Base-by-base conservation (phyloP, 1,139 yeast genomes). In the Scheffersomyces illinoinensis region DNA sequence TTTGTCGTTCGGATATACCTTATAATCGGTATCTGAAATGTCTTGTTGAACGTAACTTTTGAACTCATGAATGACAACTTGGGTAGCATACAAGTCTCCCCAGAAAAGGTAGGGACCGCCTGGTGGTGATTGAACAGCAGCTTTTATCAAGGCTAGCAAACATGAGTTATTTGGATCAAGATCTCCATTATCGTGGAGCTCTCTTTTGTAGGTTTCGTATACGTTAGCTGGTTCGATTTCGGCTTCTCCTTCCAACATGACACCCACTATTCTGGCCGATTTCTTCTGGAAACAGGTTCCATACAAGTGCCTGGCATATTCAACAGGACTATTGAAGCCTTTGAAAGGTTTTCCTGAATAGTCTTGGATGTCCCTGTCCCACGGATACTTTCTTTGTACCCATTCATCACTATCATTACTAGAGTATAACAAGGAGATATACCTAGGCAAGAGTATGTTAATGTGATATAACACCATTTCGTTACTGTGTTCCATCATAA, bases 51-150 rank as follows among this genome's bases (percentile, higher is more conserved):
- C 75, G 54, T 74, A 59, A 23, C 62, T 69, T 59, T 83, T 81
- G 70, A 88, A 85, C 67, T 88, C 91, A 52, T 77, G 81, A 6
- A 87, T 79, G 0, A 90, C 88, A 18, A 87, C 76, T 62, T 88
- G 91, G 0, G 89, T 78, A 0, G 93, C 90, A 59, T 73, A 82
- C 47, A 82, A 61, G 1, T 75, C 75, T 4, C 76, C 84, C 90
- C 90, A 86, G 3, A 66, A 53, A 18, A 72, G 61, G 5, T 70
- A 64, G 1, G 67, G 60, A 3, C 66, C 65, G 1, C 65, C 58
- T 8, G 61, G 57, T 0, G 64, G 62, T 5, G 64, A 60, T 23
- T 65, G 62, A 59, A 66, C 60, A 4, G 85, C 71, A 0, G 83
- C 83, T 3, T 75, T 68, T 7, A 86, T 68, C 21, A 86, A 70